These are phyloP conservation scores for Chlorella sp. DNA, from an alignment of 139 green algal species.

Conservation along the genomic window DNA sequence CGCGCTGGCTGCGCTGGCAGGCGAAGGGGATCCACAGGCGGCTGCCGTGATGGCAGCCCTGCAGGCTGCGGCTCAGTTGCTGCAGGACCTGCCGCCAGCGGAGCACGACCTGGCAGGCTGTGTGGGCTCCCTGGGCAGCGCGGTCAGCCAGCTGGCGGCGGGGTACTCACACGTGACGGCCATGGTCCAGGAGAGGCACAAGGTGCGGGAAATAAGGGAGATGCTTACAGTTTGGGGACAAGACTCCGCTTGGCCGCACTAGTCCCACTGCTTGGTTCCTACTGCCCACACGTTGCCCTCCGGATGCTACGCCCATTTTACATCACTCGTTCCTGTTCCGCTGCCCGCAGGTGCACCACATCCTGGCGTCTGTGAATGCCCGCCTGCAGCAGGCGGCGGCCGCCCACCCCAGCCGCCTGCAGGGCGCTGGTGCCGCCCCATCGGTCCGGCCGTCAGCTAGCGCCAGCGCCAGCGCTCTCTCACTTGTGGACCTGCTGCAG, in stretches of 20 bases:
- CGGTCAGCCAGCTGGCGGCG: conserved; percentile 6
- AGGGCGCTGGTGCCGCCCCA: neutral
- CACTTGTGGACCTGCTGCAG: conserved; percentile 31
- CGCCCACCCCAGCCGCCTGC: conserved; percentile 19
- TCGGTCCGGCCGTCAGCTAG: neutral
- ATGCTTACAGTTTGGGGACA: no score
- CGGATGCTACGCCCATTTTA: neutral
- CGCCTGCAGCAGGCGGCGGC: conserved; percentile 10
- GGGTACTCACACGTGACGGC: neutral
- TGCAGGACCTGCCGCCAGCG: neutral
- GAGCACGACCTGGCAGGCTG: conserved; percentile 6
- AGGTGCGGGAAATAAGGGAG: neutral
- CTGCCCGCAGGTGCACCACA: conserved; percentile 14
- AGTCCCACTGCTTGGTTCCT: no score
- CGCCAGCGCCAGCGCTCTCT: neutral
- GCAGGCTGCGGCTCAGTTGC: neutral
- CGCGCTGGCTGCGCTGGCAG: neutral
- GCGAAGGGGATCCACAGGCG: neutral
- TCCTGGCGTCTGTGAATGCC: conserved; percentile 20
- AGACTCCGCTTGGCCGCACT: neutral
- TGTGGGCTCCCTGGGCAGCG: neutral
- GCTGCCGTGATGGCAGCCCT: neutral
- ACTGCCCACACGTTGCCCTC: neutral
- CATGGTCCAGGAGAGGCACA: conserved; percentile 24
- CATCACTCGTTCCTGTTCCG: neutral